Conservation (phyloP, 2,329 filamentous ascomycete species). For the Aspergillus pseudoglaucus region DNA sequence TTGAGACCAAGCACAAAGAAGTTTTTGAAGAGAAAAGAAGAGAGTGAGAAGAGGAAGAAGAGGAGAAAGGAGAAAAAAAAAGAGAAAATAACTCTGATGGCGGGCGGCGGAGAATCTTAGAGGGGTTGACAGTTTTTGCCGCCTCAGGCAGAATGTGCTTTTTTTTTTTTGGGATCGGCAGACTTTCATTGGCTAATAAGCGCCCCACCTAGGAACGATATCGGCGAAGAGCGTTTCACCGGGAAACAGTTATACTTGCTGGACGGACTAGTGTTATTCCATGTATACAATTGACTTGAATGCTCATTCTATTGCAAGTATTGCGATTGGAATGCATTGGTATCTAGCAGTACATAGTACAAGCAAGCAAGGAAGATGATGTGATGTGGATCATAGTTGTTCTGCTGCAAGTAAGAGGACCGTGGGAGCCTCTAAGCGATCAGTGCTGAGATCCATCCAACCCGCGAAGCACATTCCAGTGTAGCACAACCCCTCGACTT, state of each 20-base stretch:
- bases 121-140: not conserved
- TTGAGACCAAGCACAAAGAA: constrained; percentile 5
- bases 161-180: not conserved
- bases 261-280: too few relatives aligned
- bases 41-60: constrained; percentile 6
- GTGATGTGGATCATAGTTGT: not conserved
- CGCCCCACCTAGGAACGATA: not conserved
- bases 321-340: too few relatives aligned
- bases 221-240: not conserved
- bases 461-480: not conserved
- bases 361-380: not conserved
- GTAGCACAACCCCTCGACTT: not conserved
- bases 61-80: constrained; percentile 1
- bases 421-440: constrained; percentile 1
- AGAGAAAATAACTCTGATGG: not conserved
- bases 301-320: too few relatives aligned
- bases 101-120: not conserved
- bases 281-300: not conserved
- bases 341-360: too few relatives aligned
- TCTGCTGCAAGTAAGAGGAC: not conserved
- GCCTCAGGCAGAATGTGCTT: not conserved
- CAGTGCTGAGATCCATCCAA: not conserved
- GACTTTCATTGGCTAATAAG: not conserved
- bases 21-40: constrained; percentile 5
- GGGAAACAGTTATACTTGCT: too few relatives aligned